Conservation (phyloP, 306 rosid genomes). For the Vigna nakashimae region DNA sequence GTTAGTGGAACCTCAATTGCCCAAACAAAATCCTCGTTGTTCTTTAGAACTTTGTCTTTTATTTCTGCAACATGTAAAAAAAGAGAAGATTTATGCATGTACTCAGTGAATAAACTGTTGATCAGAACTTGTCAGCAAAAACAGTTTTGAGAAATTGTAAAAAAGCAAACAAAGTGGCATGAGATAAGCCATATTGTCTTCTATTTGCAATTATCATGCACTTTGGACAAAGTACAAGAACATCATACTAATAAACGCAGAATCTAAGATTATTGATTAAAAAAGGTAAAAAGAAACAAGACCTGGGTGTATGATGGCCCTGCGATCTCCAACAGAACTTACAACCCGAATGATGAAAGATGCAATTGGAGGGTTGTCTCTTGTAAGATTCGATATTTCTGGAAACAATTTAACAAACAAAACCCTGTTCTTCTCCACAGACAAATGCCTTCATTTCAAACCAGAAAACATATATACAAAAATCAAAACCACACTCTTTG, state of each 20-base stretch:
- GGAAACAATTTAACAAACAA: conserved; percentile 82
- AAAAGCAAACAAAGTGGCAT: conserved; percentile 6
- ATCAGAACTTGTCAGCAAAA: conserved; percentile 5
- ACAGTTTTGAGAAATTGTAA: conserved; percentile 9
- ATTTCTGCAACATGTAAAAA: conserved; percentile 59
- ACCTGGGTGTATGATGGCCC: conserved; percentile 87
- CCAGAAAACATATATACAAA: background rate
- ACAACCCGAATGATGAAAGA: conserved; percentile 82
- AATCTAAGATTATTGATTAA: conserved; percentile 19
- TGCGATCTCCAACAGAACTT: conserved; percentile 83
- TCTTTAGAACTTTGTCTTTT: conserved; percentile 77
- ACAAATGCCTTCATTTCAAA: conserved; percentile 79
- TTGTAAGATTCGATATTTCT: conserved; percentile 81
- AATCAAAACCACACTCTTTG: conserved; percentile 7
- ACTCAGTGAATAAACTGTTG: conserved; percentile 13
- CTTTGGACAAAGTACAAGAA: background rate
- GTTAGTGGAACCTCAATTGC: conserved; percentile 89
- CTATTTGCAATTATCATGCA: background rate
- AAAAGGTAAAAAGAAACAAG: background rate
- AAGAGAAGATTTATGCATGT: background rate
- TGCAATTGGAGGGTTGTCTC: conserved; percentile 92
- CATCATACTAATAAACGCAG: conserved; percentile 22
- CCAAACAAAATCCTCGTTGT: conserved; percentile 93
- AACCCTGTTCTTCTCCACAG: conserved; percentile 87
- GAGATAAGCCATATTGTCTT: conserved; percentile 6